Percentiles rank a stretch among this genome's conserved stretches.
Conservation (phyloP, 352 stramenopile species). For the Pythium phragmiticola region DNA sequence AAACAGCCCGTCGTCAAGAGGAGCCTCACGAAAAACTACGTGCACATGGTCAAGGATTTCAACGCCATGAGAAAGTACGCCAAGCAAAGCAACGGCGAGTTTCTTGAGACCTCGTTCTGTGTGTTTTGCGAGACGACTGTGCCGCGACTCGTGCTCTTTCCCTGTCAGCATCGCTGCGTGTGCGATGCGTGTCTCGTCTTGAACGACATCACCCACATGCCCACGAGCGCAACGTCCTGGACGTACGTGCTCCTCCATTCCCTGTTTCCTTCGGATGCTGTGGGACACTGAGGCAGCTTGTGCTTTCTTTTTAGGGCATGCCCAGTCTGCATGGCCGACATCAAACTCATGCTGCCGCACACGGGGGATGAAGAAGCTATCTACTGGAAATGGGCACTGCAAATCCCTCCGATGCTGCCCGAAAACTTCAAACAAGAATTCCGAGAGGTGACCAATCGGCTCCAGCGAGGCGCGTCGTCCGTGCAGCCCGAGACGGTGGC, state of each 20-base stretch:
- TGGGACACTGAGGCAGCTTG: not conserved
- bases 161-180: conserved; percentile 66
- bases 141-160: conserved; percentile 52
- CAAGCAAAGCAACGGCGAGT: conserved; percentile 42
- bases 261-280: no score
- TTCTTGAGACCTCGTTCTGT: conserved; percentile 36
- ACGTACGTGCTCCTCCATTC: conserved; percentile 15
- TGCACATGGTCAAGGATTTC: conserved; percentile 49
- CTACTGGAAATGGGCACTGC: conserved; percentile 63
- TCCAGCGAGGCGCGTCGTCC: conserved; percentile 3
- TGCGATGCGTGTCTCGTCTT: conserved; percentile 51
- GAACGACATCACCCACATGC: conserved; percentile 34
- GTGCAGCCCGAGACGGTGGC: not conserved
- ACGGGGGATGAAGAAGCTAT: conserved; percentile 52
- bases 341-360: conserved; percentile 56
- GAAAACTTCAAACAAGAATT: conserved; percentile 49
- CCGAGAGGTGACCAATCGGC: conserved; percentile 30
- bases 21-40: conserved; percentile 53
- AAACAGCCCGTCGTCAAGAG: not conserved
- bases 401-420: conserved; percentile 47
- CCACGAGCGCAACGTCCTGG: conserved; percentile 10
- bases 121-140: conserved; percentile 39
- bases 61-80: conserved; percentile 53
- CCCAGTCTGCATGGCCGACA: conserved; percentile 60
- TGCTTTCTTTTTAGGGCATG: conserved; percentile 36